Percentiles rank a stretch among this genome's conserved stretches.
phyloP scores from a whole-genome alignment of 805 yeast species.

The Sugiyamaella floridensis region DNA sequence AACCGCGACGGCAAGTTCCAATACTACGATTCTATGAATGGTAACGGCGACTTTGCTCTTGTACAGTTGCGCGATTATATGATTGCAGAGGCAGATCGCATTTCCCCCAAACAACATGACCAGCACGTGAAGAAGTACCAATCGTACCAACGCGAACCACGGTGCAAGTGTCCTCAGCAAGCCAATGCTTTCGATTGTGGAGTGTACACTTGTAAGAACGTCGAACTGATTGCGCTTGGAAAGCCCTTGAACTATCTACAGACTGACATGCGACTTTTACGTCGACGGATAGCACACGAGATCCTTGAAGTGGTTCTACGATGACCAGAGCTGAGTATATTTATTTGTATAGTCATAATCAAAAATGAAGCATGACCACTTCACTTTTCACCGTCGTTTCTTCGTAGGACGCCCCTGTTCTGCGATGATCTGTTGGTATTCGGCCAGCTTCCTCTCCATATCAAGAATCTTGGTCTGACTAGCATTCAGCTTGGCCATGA shows the following conservation, averaged over 20 bases:
- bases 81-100: constrained; percentile 55
- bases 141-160: constrained; percentile 11
- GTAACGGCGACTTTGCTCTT: constrained; percentile 38
- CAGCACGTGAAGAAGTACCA: constrained; percentile 27
- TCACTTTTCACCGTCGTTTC: neutral
- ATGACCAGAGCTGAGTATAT: neutral
- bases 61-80: constrained; percentile 53
- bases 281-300: constrained; percentile 65
- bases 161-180: constrained; percentile 68
- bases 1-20: constrained; percentile 49
- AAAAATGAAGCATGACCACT: neutral
- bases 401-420: neutral
- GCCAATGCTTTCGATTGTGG: constrained; percentile 93
- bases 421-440: constrained; percentile 18
- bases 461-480: constrained; percentile 47
- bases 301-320: constrained; percentile 26
- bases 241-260: constrained; percentile 50
- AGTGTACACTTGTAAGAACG: constrained; percentile 79
- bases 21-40: constrained; percentile 72
- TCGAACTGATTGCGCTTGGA: constrained; percentile 51
- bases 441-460: constrained; percentile 36
- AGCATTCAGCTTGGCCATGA: constrained; percentile 58
- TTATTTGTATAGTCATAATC: neutral
- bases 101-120: constrained; percentile 34
- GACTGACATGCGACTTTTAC: constrained; percentile 57